Conservation (phyloP, 768 basidiomycete genomes). For the Suillus discolor region DNA sequence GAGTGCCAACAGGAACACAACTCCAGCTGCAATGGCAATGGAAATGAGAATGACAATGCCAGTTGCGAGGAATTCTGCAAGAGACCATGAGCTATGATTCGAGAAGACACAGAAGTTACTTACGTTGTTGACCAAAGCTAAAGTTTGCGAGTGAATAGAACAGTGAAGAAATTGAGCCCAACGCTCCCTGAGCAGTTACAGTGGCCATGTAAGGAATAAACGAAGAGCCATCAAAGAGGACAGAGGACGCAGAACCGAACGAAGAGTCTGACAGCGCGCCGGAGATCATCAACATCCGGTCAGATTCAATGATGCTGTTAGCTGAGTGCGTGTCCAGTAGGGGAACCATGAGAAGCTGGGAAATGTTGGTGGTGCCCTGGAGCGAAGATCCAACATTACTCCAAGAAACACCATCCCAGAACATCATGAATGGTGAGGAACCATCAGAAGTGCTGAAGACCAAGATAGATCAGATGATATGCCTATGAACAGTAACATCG, state of each 20-base stretch:
- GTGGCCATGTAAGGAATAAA: conserved; percentile 85
- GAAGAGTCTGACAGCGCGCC: conserved; percentile 70
- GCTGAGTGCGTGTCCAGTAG: conserved; percentile 72
- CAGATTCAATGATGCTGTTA: conserved; percentile 73
- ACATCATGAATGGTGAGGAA: conserved; percentile 69
- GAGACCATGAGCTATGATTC: conserved; percentile 15
- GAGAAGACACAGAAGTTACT: conserved; percentile 33
- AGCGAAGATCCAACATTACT: conserved; percentile 60
- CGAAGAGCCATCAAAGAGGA: conserved; percentile 82
- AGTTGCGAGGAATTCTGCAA: conserved; percentile 79
- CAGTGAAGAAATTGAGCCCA: conserved; percentile 74
- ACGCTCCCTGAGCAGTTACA: conserved; percentile 59
- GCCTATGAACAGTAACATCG: neutral
- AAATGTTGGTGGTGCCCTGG: conserved; percentile 60
- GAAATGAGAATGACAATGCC: conserved; percentile 97
- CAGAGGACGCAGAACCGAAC: conserved; percentile 81
- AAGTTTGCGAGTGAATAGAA: conserved; percentile 84
- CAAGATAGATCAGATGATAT: conserved; percentile 1
- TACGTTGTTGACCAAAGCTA: conserved; percentile 71
- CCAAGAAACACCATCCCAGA: conserved; percentile 88
- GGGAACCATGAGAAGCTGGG: conserved; percentile 90
- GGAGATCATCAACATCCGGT: conserved; percentile 90
- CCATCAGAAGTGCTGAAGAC: conserved; percentile 54
- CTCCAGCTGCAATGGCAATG: conserved; percentile 93
- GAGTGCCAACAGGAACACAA: conserved; percentile 85